These are phyloP conservation scores for Rhizophora mangle DNA, from an alignment of 345 rosid species.

Conservation along the genomic window DNA sequence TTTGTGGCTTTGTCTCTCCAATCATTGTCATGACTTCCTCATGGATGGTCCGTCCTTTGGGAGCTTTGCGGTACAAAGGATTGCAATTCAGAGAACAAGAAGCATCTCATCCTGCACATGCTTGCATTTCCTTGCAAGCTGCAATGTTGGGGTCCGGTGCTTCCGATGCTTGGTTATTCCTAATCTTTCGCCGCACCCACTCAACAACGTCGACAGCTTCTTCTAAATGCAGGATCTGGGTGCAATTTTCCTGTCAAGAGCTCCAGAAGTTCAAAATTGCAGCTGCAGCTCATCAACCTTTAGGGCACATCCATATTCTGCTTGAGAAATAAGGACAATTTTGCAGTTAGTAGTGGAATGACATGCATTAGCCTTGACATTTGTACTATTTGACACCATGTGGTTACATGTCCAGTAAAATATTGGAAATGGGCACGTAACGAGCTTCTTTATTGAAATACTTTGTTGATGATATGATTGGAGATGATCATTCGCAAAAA, in stretches of 20 bases:
- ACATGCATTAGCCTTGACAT: not conserved
- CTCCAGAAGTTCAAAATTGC: not conserved
- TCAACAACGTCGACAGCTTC: conserved; percentile 62
- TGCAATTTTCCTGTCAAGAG: conserved; percentile 37
- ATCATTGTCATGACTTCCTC: conserved; percentile 83
- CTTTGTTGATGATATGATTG: too few species aligned
- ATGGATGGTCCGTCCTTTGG: conserved; percentile 85
- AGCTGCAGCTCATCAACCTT: not conserved
- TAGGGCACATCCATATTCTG: not conserved
- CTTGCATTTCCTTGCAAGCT: conserved; percentile 16
- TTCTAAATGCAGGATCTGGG: conserved; percentile 63
- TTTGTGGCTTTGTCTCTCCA: conserved; percentile 79
- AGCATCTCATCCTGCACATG: conserved; percentile 86
- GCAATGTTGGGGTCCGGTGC: not conserved
- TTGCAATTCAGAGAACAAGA: conserved; percentile 60
- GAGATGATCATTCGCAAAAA: not conserved
- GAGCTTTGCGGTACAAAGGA: conserved; percentile 73
- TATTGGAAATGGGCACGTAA: too few species aligned
- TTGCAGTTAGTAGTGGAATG: not conserved
- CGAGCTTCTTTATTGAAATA: too few species aligned
- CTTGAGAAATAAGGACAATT: not conserved
- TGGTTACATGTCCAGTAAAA: too few species aligned
- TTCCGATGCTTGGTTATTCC: conserved; percentile 12
- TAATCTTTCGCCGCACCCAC: conserved; percentile 56
- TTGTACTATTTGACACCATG: too few species aligned